Evolutionary conservation across 352 stramenopile genomes (phyloP).

Genomic region (Globisporangium paddicum): DNA sequence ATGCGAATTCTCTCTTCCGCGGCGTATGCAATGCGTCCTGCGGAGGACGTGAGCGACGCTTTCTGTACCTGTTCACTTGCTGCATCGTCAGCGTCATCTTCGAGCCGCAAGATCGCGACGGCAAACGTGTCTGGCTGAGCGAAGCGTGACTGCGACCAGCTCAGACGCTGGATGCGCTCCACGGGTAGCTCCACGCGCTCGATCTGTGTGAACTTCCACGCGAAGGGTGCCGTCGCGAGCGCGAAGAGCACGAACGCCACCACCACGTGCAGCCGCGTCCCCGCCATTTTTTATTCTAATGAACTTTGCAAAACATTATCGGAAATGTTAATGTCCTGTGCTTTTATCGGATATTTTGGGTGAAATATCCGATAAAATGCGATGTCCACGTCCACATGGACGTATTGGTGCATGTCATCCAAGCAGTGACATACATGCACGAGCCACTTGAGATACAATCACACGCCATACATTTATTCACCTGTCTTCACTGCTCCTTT

Average conservation of each 20-base stretch:
- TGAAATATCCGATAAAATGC: neutral
- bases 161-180: conserved; percentile 49
- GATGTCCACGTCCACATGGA: conserved; percentile 16
- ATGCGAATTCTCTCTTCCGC: neutral
- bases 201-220: conserved; percentile 65
- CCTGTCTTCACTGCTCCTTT: neutral
- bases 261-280: conserved; percentile 72
- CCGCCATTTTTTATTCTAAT: conserved; percentile 36
- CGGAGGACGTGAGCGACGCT: neutral
- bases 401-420: too few relatives aligned
- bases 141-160: conserved; percentile 26
- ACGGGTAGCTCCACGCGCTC: conserved; percentile 52
- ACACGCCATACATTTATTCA: neutral
- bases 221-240: conserved; percentile 52
- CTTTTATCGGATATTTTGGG: neutral
- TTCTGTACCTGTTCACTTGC: neutral
- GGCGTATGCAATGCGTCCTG: conserved; percentile 3
- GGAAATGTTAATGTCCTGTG: too few relatives aligned
- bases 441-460: neutral
- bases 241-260: conserved; percentile 69
- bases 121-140: conserved; percentile 11
- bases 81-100: neutral
- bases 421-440: neutral
- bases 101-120: conserved; percentile 13
- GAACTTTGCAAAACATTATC: conserved; percentile 6